These are phyloP conservation scores for Neocatenulostroma microsporum DNA, from an alignment of 2,329 filamentous ascomycete genomes.

Conservation along the genomic window DNA sequence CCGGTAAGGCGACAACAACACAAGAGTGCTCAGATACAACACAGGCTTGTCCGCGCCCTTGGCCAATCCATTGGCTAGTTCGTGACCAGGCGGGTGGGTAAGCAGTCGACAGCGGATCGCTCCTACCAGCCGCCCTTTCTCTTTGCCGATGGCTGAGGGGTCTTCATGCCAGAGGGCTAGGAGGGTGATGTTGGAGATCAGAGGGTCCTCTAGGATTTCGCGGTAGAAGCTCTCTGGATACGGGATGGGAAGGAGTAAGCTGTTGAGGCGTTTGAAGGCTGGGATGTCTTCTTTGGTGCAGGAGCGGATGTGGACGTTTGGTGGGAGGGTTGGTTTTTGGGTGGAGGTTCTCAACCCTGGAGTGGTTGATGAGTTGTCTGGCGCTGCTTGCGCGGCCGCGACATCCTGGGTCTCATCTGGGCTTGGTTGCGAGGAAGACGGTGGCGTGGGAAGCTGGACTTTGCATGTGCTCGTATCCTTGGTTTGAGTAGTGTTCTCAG, in stretches of 20 bases:
- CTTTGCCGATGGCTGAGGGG: slow-evolving; percentile 17
- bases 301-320: slow-evolving; percentile 47
- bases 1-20: slow-evolving; percentile 53
- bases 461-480: slow-evolving; percentile 2
- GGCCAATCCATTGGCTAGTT: not conserved
- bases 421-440: not conserved
- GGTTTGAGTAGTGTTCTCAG: not conserved
- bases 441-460: not conserved
- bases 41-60: slow-evolving; percentile 18
- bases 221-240: slow-evolving; percentile 56
- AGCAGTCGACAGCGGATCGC: slow-evolving; percentile 43
- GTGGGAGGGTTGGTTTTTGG: slow-evolving; percentile 27
- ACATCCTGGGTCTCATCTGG: not conserved
- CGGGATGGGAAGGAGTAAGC: slow-evolving; percentile 52
- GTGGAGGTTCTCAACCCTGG: slow-evolving; percentile 4
- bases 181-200: slow-evolving; percentile 48
- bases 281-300: slow-evolving; percentile 48
- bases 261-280: slow-evolving; percentile 50
- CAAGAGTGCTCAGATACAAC: slow-evolving; percentile 56
- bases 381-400: not conserved
- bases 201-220: slow-evolving; percentile 49
- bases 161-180: slow-evolving; percentile 51
- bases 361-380: slow-evolving; percentile 4
- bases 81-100: slow-evolving; percentile 14
- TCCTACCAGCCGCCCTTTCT: slow-evolving; percentile 35